Evolutionary conservation across 106 monocot genomes (phyloP).

Genomic region (Alisma plantagoaquatica): DNA sequence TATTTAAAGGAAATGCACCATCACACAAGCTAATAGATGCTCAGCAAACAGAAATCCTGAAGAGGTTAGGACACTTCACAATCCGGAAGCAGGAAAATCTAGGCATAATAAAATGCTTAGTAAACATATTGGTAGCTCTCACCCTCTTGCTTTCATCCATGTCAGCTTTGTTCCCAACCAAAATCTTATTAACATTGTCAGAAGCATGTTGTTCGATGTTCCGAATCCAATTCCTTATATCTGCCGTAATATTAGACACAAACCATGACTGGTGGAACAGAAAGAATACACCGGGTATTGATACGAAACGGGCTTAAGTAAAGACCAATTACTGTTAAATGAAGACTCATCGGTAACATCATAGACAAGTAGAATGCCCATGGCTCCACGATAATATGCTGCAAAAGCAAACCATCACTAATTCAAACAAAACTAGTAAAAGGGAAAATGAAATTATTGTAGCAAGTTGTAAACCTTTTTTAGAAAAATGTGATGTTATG

Average conservation of each 20-base stretch:
- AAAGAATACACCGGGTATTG: too few relatives aligned
- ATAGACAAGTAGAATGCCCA: slow-evolving; percentile 68
- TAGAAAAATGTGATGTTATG: too few relatives aligned
- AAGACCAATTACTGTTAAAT: slow-evolving; percentile 48
- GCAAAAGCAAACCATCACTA: slow-evolving; percentile 4
- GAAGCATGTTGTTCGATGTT: slow-evolving; percentile 70
- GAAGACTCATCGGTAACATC: slow-evolving; percentile 68
- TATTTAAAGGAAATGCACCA: too few relatives aligned
- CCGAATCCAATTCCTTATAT: slow-evolving; percentile 60
- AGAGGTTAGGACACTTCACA: too few relatives aligned
- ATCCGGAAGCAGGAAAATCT: too few relatives aligned
- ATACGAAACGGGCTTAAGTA: neutral
- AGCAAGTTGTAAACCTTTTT: too few relatives aligned
- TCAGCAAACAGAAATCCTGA: too few relatives aligned
- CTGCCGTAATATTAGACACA: slow-evolving; percentile 10
- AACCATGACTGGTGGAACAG: too few relatives aligned
- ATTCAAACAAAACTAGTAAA: neutral
- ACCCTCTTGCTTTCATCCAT: slow-evolving; percentile 68
- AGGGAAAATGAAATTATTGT: neutral
- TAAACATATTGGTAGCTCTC: too few relatives aligned
- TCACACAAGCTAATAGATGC: too few relatives aligned
- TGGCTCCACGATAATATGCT: slow-evolving; percentile 69
- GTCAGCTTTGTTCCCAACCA: slow-evolving; percentile 67
- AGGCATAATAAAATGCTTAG: too few relatives aligned
- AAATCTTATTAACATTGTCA: slow-evolving; percentile 62